phyloP scores from a whole-genome alignment of 495 filamentous ascomycete species.

The Darksidea phi region DNA sequence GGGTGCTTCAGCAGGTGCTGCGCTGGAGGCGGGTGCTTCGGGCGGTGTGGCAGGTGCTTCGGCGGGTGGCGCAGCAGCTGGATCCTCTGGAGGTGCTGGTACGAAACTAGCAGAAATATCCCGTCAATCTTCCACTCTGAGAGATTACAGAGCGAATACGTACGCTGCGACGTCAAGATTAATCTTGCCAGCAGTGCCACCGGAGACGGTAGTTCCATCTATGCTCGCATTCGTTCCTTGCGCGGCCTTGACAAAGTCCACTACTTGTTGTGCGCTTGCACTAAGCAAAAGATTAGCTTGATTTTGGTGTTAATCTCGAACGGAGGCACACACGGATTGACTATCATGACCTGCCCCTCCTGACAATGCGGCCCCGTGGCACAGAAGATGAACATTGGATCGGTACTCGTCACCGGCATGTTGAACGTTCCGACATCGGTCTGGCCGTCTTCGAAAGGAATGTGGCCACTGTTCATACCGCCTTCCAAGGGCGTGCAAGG shows the following conservation, averaged over 20 bases:
- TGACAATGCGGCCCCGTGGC: slow-evolving; percentile 22
- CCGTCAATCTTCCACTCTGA: too few species aligned
- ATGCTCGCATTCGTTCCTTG: slow-evolving; percentile 5
- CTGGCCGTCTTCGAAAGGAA: slow-evolving; percentile 11
- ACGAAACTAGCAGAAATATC: too few species aligned
- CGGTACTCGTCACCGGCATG: slow-evolving; percentile 6
- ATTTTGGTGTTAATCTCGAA: not conserved
- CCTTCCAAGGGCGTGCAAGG: slow-evolving; percentile 13
- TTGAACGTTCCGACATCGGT: slow-evolving; percentile 11
- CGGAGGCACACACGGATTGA: slow-evolving; percentile 7
- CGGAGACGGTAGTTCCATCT: slow-evolving; percentile 3
- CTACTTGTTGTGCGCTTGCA: not conserved
- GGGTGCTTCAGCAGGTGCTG: too few species aligned
- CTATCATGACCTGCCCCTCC: slow-evolving; percentile 17
- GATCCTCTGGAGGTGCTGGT: too few species aligned
- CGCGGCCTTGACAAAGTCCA: slow-evolving; percentile 10
- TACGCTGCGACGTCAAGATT: slow-evolving; percentile 1
- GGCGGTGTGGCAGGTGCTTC: too few species aligned
- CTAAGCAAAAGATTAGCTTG: not conserved
- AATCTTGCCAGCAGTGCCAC: slow-evolving; percentile 3
- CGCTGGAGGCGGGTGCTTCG: too few species aligned
- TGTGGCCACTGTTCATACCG: slow-evolving; percentile 14
- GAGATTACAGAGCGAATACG: not conserved
- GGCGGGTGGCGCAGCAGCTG: too few species aligned
- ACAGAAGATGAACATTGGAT: slow-evolving; percentile 18